Base-by-base conservation (phyloP, 805 yeast genomes). In the Aciculoconidium aculeatum region DNA sequence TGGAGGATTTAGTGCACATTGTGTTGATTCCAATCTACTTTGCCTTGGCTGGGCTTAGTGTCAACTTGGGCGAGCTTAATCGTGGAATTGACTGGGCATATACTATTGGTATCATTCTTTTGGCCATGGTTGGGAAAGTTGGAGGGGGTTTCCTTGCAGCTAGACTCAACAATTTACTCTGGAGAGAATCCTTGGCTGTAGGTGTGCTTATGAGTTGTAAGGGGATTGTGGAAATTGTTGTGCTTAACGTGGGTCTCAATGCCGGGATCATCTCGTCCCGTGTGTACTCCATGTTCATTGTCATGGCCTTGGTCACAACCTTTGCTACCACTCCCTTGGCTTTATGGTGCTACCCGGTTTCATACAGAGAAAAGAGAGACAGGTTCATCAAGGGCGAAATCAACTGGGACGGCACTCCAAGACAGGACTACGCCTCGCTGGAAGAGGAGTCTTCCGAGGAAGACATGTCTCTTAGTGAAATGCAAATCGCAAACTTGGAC, bases 161-260 rank as follows among this genome's bases (percentile, higher is more conserved):
- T 2, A 75, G 67, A 40, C 35, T 73, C 22, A 69, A 68, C 49
- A 83, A 81, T 1, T 55, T 82, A 27, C 65, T 65, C 27, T 77
- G 83, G 81, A 70, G 88, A 49, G 92, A 83, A 50, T 72, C 86
- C 2, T 50, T 77, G 19, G 66, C 88, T 2, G 90, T 81, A 21
- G 94, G 94, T 30, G 70, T 80, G 14, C 62, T 83, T 42, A 83
- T 83, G 92, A 80, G 90, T 5, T 83, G 94, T 66, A 83, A 83
- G 54, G 94, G 94, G 54, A 80, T 82, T 39, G 92, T 82, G 14
- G 94, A 82, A 54, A 78, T 82, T 49, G 88, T 82, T 23, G 92
- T 82, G 12, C 61, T 82, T 40, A 76, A 73, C 23, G 75, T 80
- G 14, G 94, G 94, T 27, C 63, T 81, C 32, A 75, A 72, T 37